These are phyloP conservation scores for Aristolochia californica DNA, from an alignment of 164 flowering plant species.

Conservation along the genomic window DNA sequence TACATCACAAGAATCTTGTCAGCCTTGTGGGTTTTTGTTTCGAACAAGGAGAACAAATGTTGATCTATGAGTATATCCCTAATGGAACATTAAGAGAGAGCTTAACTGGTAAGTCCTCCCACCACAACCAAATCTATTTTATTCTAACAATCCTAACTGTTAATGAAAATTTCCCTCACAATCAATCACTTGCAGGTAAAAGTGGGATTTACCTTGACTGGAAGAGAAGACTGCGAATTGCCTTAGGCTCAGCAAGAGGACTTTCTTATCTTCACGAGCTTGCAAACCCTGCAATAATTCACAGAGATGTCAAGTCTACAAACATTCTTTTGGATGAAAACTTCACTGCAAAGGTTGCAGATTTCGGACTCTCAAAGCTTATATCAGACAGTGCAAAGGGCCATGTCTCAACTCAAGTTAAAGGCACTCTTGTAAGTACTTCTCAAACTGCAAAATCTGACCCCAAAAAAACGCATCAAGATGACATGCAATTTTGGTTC, in stretches of 20 bases:
- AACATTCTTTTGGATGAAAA: conserved; percentile 62
- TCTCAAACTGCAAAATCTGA: neutral
- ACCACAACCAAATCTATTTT: neutral
- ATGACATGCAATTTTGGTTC: neutral
- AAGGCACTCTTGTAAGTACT: conserved; percentile 61
- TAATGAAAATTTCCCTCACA: neutral
- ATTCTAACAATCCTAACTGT: neutral
- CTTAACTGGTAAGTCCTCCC: conserved; percentile 34
- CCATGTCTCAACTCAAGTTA: conserved; percentile 73
- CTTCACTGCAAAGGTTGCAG: conserved; percentile 60
- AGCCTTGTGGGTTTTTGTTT: conserved; percentile 63
- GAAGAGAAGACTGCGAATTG: conserved; percentile 65
- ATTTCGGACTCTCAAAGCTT: conserved; percentile 70
- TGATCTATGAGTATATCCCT: conserved; percentile 60
- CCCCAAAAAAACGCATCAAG: no score
- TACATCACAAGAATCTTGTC: conserved; percentile 73
- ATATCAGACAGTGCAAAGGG: conserved; percentile 50
- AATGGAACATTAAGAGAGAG: conserved; percentile 55
- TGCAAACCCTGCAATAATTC: conserved; percentile 69
- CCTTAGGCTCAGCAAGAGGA: conserved; percentile 74
- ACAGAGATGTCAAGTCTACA: conserved; percentile 66
- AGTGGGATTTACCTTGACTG: conserved; percentile 56
- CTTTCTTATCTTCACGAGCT: conserved; percentile 71
- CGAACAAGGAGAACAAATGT: conserved; percentile 72
- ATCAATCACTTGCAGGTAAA: conserved; percentile 31